Conservation (phyloP, 495 filamentous ascomycete genomes). For the Sporormia fimetaria region DNA sequence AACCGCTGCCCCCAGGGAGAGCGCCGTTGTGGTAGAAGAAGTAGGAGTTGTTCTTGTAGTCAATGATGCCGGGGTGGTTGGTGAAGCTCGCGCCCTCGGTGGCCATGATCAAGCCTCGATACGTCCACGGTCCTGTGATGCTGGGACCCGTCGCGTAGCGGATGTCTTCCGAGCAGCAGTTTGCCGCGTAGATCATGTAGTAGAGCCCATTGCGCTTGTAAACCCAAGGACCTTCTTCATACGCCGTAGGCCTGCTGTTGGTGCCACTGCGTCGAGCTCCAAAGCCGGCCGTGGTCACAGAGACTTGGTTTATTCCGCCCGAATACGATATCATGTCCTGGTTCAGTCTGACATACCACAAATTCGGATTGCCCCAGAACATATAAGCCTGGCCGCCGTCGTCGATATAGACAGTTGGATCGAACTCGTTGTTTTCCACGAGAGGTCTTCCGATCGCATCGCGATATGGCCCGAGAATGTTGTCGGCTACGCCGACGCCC, state of each 20-base stretch:
- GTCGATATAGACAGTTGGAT: background rate
- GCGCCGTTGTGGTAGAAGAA: constrained; percentile 3
- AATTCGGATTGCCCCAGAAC: background rate
- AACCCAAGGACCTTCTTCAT: background rate
- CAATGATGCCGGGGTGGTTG: background rate
- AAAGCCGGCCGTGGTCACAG: background rate
- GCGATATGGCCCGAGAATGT: background rate
- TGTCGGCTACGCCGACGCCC: background rate
- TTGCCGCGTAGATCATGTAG: background rate
- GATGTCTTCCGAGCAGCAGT: constrained; percentile 2
- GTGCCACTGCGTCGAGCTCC: background rate
- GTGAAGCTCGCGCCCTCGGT: background rate
- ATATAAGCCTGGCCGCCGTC: background rate
- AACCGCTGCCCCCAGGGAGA: background rate
- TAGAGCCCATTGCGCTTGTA: background rate
- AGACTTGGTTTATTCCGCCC: background rate
- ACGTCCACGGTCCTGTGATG: background rate
- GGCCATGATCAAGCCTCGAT: background rate
- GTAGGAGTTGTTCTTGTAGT: background rate
- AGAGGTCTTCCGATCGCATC: background rate
- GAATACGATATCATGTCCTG: background rate
- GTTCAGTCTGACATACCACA: background rate
- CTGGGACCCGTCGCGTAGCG: background rate
- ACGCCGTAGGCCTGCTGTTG: background rate
- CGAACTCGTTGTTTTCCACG: background rate